phyloP scores from a whole-genome alignment of 176 grass and related monocot species.

The Thalia dealbata region DNA sequence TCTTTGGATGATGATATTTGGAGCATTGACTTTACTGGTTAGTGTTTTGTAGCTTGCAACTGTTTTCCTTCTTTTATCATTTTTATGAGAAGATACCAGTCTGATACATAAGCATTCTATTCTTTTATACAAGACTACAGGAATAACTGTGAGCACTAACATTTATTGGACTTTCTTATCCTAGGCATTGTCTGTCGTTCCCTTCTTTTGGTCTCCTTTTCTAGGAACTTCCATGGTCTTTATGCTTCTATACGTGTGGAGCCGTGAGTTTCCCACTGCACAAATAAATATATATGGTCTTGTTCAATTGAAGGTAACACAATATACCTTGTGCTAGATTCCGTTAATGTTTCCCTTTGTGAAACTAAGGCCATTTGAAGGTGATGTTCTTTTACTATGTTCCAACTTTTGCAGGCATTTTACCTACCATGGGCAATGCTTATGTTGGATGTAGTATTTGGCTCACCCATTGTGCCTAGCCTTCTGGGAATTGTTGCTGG shows the following conservation, averaged over 20 bases:
- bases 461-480: slow-evolving; percentile 42
- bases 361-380: not conserved
- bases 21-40: slow-evolving; percentile 15
- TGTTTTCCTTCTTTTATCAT: not conserved
- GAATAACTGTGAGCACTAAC: not conserved
- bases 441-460: slow-evolving; percentile 76
- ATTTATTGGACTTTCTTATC: slow-evolving; percentile 14
- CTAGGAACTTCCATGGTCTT: slow-evolving; percentile 36
- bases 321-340: slow-evolving; percentile 6
- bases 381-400: not conserved
- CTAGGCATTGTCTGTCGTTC: slow-evolving; percentile 58
- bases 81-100: not conserved
- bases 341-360: slow-evolving; percentile 25
- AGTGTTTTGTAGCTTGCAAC: slow-evolving; percentile 2
- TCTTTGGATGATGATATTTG: slow-evolving; percentile 23
- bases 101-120: not conserved
- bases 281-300: slow-evolving; percentile 97
- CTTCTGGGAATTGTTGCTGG: slow-evolving; percentile 80
- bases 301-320: slow-evolving; percentile 61
- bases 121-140: not conserved
- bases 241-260: slow-evolving; percentile 82
- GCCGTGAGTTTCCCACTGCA: slow-evolving; percentile 77
- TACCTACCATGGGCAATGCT: slow-evolving; percentile 99
- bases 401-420: slow-evolving; percentile 57
- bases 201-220: slow-evolving; percentile 11